Evolutionary conservation across 306 rosid genomes (phyloP), one percentile per base, ranked within the genome.

Genomic region (Carpinus viminea): DNA sequence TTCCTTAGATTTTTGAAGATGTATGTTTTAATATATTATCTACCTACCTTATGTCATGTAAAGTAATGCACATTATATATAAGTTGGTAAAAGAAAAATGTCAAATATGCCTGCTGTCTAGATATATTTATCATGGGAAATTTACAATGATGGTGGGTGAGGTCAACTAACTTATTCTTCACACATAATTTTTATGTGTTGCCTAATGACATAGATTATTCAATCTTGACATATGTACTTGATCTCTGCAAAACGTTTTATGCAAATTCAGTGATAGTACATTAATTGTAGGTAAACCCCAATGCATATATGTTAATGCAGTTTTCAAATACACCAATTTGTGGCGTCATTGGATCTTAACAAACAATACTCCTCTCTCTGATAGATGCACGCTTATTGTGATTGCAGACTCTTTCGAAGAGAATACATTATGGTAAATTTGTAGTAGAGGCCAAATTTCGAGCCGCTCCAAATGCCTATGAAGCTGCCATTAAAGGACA

Each of bases 361-460:
- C 7, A 47, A 24, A 34, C 70, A 36, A 17, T 64, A 64, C 70
- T 64, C 46, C 69, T 28, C 69, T 76, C 65, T 76, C 77, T 55
- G 71, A 21, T 71, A 50, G 57, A 47, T 71, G 55, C 46, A 52
- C 50, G n/a, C 80, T 81, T 65, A 2, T 60, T 76, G 34, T 78
- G 76, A 43, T 80, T 80, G 72, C 84, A 96, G 98, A 81, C 87
- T 64, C 93, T 96, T 41, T 96, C 99, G 6, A 96, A 91, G 85
- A 87, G 99, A 84, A 93, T 93, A 64, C 99, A 96, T 82, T 96
- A 90, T 45, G 99, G 99, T 0, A 96, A 96, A 78, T 96, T 75
- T 76, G 98, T 96, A 8, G 98, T 98, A 2, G 99, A 96, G 87
- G 90, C 94, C 15, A 96, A 96, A 84, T 96, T 86, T 84, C 94